A percentile compares a stretch with the other conserved stretches of the same genome.
phyloP scores from a whole-genome alignment of 2,329 filamentous ascomycete species.

The Colletotrichum lupini region DNA sequence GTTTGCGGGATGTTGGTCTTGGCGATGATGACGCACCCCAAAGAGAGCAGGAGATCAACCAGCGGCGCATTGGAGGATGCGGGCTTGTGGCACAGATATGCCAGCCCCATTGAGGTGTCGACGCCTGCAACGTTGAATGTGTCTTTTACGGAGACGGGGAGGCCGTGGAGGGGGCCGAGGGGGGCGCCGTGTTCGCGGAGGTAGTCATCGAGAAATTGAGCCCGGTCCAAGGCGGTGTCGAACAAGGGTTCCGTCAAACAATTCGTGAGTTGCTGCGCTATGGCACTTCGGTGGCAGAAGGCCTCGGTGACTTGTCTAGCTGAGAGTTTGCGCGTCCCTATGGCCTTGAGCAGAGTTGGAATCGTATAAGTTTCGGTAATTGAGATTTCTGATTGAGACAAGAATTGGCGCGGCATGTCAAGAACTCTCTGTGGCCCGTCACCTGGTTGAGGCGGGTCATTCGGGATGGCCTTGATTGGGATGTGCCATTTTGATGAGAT shows the following conservation, averaged over 20 bases:
- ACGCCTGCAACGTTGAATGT: slow-evolving; percentile 56
- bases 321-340: background rate
- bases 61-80: slow-evolving; percentile 43
- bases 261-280: slow-evolving; percentile 68
- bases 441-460: slow-evolving; percentile 4
- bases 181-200: slow-evolving; percentile 52
- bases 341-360: background rate
- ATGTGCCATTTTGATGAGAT: slow-evolving; percentile 28
- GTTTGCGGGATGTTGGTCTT: slow-evolving; percentile 43
- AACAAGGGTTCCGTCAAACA: slow-evolving; percentile 66
- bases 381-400: slow-evolving; percentile 12
- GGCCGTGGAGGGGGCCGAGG: slow-evolving; percentile 70
- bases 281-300: slow-evolving; percentile 35
- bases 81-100: slow-evolving; percentile 45
- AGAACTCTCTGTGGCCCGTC: slow-evolving; percentile 26
- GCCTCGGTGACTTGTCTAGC: slow-evolving; percentile 12
- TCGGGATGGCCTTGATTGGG: background rate
- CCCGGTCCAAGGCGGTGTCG: slow-evolving; percentile 57
- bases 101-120: slow-evolving; percentile 56
- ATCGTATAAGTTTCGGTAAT: slow-evolving; percentile 19
- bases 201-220: slow-evolving; percentile 59
- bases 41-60: slow-evolving; percentile 44
- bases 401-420: slow-evolving; percentile 2
- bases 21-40: slow-evolving; percentile 38
- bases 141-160: slow-evolving; percentile 65